Percentiles rank a stretch among this genome's conserved stretches.
phyloP scores from a whole-genome alignment of 1,284 basidiomycete genomes.

The Lentinus polychrous region DNA sequence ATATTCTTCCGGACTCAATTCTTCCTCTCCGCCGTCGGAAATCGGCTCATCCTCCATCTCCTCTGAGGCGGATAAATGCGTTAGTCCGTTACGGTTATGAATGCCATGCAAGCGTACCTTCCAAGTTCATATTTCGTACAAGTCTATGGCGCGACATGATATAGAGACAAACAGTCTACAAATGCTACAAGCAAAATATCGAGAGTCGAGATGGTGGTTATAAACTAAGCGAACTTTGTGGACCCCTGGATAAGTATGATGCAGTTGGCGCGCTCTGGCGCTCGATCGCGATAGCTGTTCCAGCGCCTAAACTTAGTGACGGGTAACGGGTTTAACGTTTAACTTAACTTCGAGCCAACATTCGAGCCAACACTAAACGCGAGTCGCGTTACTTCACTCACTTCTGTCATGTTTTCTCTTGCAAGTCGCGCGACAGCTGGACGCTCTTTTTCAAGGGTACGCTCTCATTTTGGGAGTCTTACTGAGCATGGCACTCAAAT shows the following conservation, averaged over 20 bases:
- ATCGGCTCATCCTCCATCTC: conserved; percentile 70
- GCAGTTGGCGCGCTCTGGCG: no score
- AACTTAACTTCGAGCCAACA: no score
- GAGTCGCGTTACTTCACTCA: no score
- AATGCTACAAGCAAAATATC: conserved; percentile 10
- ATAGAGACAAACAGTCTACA: conserved; percentile 10
- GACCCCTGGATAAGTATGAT: no score
- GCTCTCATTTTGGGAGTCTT: conserved; percentile 15
- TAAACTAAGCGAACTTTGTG: not conserved
- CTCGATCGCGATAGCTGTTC: no score
- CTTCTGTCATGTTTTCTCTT: conserved; percentile 41
- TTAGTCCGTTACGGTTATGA: not conserved
- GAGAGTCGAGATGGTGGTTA: not conserved
- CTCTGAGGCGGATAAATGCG: conserved; percentile 34
- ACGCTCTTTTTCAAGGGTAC: conserved; percentile 42
- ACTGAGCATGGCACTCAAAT: not conserved
- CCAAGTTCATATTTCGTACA: conserved; percentile 83
- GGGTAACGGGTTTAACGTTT: no score
- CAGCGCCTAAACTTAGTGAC: no score
- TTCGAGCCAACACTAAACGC: no score
- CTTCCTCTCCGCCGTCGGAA: conserved; percentile 65
- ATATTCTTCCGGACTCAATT: conserved; percentile 64
- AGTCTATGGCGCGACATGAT: conserved; percentile 86
- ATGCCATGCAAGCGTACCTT: conserved; percentile 43
- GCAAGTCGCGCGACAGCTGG: conserved; percentile 35